Base-by-base conservation (phyloP, 177 flowering plant genomes). In the Tripterygium wilfordii region DNA sequence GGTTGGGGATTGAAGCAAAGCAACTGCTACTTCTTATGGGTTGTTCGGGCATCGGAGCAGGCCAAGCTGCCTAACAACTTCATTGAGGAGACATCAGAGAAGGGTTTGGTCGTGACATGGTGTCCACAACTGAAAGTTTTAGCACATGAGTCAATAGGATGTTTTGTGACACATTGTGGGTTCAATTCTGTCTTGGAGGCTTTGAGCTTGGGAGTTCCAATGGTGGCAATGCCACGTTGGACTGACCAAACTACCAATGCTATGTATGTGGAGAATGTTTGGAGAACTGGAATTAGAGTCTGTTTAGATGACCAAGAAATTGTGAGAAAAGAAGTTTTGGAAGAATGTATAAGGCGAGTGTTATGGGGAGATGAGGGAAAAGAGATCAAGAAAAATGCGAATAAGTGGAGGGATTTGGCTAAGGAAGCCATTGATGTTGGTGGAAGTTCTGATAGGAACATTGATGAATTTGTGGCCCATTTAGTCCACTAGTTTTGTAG, bases 101-200 rank as follows among this genome's bases (percentile, higher is more conserved):
- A 57, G 27, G 66, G 71, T 4, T 36, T 67, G 44, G 44, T 67
- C 10, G 63, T 62, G 25, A 22, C 20, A 7, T 67, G 71, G 71
- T 38, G 67, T 22, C 32, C 57, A 0, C 71, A 67, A 27, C 10
- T 67, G 35, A 42, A 58, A 26, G 67, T 62, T 3, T 20, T 66
- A 0, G 10, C 60, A 1, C 45, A 42, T 41, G 49, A 43, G 20
- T 27, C 63, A 0, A 10, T 49, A 0, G 66, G 71, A 0, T 66
- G 71, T 27, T 66, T 66, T 25, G 15, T 66, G 3, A 66, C 70
- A 5, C 67, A 61, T 16, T 53, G 66, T 17, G 66, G 71, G 8
- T 57, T 30, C 21, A 66, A 61, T 27, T 66, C 70, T 1, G 23
- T 27, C 0, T 6, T 55, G 0, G 71, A 66, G n/a, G 66, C 66